Percentiles rank a stretch among this genome's conserved stretches.
Conservation (phyloP, 176 grass and related monocot species). For the Hordeum marinum region DNA sequence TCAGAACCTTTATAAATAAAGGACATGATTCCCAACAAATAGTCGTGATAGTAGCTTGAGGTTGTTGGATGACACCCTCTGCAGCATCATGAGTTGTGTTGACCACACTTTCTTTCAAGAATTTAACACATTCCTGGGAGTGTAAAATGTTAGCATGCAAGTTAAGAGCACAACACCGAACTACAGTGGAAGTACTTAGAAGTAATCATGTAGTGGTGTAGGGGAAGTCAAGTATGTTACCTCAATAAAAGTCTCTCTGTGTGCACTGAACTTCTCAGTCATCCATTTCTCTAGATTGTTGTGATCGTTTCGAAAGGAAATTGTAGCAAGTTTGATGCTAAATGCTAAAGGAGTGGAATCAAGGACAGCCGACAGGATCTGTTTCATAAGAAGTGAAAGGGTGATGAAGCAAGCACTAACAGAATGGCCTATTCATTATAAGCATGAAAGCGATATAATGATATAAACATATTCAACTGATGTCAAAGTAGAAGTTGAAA, state of each 20-base stretch:
- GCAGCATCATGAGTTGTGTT: conserved; percentile 32
- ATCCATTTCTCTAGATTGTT: conserved; percentile 93
- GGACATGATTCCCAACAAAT: conserved; percentile 58
- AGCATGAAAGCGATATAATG: neutral
- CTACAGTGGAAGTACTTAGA: neutral
- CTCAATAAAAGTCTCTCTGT: conserved; percentile 70
- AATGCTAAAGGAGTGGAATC: conserved; percentile 65
- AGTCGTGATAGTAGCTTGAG: conserved; percentile 35
- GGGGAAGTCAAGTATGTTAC: conserved; percentile 39
- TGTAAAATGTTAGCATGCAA: conserved; percentile 6
- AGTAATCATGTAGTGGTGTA: neutral
- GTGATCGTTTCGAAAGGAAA: conserved; percentile 63
- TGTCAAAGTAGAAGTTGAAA: neutral
- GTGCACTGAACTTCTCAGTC: conserved; percentile 55
- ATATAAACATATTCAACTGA: neutral
- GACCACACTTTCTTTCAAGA: conserved; percentile 65
- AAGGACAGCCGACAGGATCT: conserved; percentile 74
- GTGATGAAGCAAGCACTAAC: neutral
- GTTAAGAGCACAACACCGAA: conserved; percentile 13
- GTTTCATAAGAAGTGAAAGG: conserved; percentile 35
- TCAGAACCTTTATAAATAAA: conserved; percentile 73
- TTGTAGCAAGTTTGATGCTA: conserved; percentile 75
- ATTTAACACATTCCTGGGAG: conserved; percentile 68
- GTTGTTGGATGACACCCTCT: conserved; percentile 38
- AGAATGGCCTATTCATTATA: neutral